Conservation (phyloP, 345 rosid genomes). For the Euphorbia tirucalli region DNA sequence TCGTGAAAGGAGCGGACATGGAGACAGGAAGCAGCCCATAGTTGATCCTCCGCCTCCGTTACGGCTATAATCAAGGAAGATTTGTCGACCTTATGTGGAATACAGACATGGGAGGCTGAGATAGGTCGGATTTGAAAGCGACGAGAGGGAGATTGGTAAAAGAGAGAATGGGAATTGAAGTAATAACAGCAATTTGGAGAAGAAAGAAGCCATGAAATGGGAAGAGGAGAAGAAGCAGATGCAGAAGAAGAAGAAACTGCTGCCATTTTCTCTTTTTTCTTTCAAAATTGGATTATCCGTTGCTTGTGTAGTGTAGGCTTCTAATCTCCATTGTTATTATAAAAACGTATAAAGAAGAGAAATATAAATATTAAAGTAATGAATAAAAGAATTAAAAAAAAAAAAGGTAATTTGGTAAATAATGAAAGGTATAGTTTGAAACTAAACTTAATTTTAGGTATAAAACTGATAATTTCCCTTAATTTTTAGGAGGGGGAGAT, state of each 20-base stretch:
- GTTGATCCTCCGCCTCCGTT: constrained; percentile 64
- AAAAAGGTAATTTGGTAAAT: no score
- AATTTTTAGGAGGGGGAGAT: no score
- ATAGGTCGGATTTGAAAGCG: constrained; percentile 29
- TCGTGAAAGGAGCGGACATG: constrained; percentile 75
- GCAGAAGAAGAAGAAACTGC: constrained; percentile 41
- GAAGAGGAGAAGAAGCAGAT: neutral
- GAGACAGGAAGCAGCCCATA: constrained; percentile 86
- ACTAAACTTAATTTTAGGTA: no score
- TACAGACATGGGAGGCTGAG: constrained; percentile 30
- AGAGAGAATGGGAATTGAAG: constrained; percentile 8
- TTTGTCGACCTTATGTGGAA: constrained; percentile 49
- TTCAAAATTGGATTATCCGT: constrained; percentile 6
- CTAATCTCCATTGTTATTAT: no score
- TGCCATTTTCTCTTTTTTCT: constrained; percentile 21
- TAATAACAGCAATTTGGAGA: no score
- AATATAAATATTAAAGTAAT: no score
- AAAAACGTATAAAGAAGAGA: no score
- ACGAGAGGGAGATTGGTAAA: constrained; percentile 25
- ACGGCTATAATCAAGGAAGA: constrained; percentile 50
- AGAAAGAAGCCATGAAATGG: constrained; percentile 14
- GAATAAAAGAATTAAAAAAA: no score
- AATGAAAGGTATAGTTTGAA: no score
- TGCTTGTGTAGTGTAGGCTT: neutral
- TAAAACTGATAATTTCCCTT: no score